These are phyloP conservation scores for Tulasnella sp. DNA, from an alignment of 768 basidiomycete species.

Conservation along the genomic window DNA sequence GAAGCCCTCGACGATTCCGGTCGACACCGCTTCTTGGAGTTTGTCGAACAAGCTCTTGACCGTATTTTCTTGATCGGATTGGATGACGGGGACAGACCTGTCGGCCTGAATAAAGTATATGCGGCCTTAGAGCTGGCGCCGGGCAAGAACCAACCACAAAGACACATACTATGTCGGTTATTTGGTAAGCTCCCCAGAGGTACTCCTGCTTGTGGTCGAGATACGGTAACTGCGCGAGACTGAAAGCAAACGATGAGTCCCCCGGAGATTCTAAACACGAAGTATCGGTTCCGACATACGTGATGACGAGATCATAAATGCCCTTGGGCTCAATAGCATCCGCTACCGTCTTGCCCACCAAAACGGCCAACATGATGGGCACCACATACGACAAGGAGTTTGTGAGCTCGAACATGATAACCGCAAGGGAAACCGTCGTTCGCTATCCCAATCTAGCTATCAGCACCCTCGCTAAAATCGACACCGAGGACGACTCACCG, in stretches of 20 bases:
- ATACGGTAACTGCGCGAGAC: conserved; percentile 79
- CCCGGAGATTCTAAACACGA: neutral
- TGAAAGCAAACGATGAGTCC: conserved; percentile 18
- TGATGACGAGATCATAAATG: conserved; percentile 95
- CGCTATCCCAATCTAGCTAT: no score
- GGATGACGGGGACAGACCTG: conserved; percentile 55
- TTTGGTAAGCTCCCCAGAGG: conserved; percentile 66
- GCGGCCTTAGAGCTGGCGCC: neutral
- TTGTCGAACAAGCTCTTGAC: conserved; percentile 63
- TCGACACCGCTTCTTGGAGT: conserved; percentile 43
- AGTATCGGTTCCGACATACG: conserved; percentile 30
- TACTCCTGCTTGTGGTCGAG: conserved; percentile 86
- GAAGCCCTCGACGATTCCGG: conserved; percentile 68
- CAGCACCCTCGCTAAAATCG: no score
- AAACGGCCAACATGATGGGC: conserved; percentile 72
- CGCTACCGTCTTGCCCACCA: conserved; percentile 84
- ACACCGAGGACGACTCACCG: conserved; percentile 38
- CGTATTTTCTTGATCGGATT: conserved; percentile 61
- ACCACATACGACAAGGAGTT: conserved; percentile 86
- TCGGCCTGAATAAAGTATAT: conserved; percentile 40
- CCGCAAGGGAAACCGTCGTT: conserved; percentile 86
- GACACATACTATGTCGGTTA: conserved; percentile 60
- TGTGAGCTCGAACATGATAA: conserved; percentile 93
- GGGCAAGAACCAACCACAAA: conserved; percentile 4
- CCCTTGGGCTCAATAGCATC: conserved; percentile 85